phyloP scores from a whole-genome alignment of 1,284 basidiomycete species.

The Rhodotorula sp. region DNA sequence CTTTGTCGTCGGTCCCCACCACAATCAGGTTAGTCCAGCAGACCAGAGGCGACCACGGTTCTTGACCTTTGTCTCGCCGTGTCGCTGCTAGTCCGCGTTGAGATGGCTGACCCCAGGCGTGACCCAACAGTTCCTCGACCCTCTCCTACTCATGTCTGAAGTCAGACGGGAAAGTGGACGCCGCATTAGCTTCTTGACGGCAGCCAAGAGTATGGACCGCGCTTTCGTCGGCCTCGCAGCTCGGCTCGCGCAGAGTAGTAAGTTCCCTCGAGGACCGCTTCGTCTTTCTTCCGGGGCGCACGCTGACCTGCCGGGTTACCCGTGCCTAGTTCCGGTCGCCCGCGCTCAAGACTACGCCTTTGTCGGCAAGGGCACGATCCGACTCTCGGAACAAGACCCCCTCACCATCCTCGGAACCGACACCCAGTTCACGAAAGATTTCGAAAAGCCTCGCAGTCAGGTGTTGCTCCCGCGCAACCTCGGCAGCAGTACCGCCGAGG shows the following conservation, averaged over 20 bases:
- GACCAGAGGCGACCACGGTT: too few relatives aligned
- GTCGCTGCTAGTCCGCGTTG: too few relatives aligned
- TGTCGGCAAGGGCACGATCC: conserved; percentile 71
- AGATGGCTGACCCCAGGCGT: background rate
- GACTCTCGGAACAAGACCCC: conserved; percentile 73
- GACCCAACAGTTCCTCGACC: conserved; percentile 80
- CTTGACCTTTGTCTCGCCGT: background rate
- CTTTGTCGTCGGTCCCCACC: conserved; percentile 94
- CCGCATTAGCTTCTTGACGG: conserved; percentile 83
- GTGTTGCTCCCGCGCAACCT: conserved; percentile 83
- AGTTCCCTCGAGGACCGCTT: conserved; percentile 50
- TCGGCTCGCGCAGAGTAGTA: conserved; percentile 85
- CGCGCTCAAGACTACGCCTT: conserved; percentile 88
- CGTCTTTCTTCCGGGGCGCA: background rate
- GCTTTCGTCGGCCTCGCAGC: conserved; percentile 80
- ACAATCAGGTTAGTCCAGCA: conserved; percentile 71
- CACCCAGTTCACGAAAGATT: conserved; percentile 75
- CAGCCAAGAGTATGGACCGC: conserved; percentile 87
- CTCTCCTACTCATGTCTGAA: conserved; percentile 82
- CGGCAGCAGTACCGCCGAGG: conserved; percentile 75
- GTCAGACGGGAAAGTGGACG: conserved; percentile 78
- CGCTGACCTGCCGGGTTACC: background rate
- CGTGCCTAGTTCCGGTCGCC: conserved; percentile 76
- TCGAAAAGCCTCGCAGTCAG: conserved; percentile 72
- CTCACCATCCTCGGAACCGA: conserved; percentile 70